Conservation (phyloP, 192 early-diverging fungal species). For the Glomus cerebriforme region DNA sequence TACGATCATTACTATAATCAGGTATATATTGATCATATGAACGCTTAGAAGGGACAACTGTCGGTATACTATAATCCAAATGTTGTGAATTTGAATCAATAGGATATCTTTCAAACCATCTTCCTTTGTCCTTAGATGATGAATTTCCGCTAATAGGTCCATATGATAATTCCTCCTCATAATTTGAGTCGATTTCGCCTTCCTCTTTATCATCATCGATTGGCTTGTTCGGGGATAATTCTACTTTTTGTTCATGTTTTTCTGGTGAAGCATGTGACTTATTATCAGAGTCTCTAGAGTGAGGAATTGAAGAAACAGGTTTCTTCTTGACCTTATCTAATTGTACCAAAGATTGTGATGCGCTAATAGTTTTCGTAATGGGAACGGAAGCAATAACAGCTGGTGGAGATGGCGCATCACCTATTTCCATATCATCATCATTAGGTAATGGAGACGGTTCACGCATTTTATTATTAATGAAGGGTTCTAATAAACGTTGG, state of each 20-base stretch:
- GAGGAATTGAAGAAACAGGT: slow-evolving; percentile 17
- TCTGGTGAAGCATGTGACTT: background rate
- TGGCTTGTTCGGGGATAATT: background rate
- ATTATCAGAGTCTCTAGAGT: background rate
- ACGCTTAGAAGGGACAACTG: slow-evolving; percentile 5
- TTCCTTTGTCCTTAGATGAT: background rate
- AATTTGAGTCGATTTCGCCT: slow-evolving; percentile 11
- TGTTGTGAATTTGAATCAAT: background rate
- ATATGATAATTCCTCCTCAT: background rate
- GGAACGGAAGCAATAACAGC: background rate
- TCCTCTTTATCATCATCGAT: slow-evolving; percentile 14
- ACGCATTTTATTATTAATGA: background rate
- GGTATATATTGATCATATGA: background rate
- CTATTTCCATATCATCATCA: slow-evolving; percentile 49
- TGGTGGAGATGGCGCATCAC: slow-evolving; percentile 45
- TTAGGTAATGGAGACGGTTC: slow-evolving; percentile 39
- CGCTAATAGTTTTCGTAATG: background rate
- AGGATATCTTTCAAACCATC: background rate
- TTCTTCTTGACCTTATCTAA: background rate
- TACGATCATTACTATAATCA: slow-evolving; percentile 8
- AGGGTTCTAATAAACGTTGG: slow-evolving; percentile 29
- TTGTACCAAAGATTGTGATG: background rate
- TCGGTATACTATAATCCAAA: background rate
- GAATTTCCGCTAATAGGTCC: background rate
- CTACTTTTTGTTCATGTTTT: background rate